phyloP scores from a whole-genome alignment of 495 filamentous ascomycete species.

The Penicillium parvum region DNA sequence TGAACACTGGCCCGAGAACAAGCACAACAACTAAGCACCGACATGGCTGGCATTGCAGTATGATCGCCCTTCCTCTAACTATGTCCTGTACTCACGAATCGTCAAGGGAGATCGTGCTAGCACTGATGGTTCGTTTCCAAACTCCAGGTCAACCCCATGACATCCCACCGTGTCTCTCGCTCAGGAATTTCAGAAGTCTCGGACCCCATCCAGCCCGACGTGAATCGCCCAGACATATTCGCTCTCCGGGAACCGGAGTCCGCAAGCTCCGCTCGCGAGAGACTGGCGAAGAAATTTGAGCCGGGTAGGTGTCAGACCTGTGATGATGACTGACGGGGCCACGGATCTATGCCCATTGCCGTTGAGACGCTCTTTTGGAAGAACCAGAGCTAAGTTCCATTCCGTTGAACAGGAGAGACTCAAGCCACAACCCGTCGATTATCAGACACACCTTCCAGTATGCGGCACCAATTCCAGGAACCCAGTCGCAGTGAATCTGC shows the following conservation, averaged over 20 bases:
- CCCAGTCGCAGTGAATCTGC: not conserved
- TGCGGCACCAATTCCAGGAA: constrained; percentile 4
- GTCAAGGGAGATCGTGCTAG: not conserved
- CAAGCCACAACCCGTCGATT: constrained; percentile 25
- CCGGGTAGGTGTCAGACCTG: constrained; percentile 24
- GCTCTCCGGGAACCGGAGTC: constrained; percentile 11
- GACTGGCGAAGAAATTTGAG: constrained; percentile 19
- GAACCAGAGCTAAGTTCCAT: not conserved
- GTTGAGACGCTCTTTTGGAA: too few species aligned
- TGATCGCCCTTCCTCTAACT: not conserved
- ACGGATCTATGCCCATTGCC: too few species aligned
- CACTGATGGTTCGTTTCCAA: not conserved
- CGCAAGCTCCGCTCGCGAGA: constrained; percentile 19
- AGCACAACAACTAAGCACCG: not conserved
- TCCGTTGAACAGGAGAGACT: constrained; percentile 19
- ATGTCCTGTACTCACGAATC: not conserved
- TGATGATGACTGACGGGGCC: too few species aligned
- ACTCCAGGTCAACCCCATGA: too few species aligned
- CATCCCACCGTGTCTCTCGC: too few species aligned
- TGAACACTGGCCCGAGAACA: too few species aligned
- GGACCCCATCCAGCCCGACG: constrained; percentile 11
- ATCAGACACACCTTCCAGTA: constrained; percentile 20
- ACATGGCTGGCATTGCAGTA: not conserved
- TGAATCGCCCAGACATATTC: constrained; percentile 12
- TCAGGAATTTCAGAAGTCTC: constrained; percentile 7